These are phyloP conservation scores for Solanum arcanum DNA, from an alignment of 257 asterid species.

Conservation along the genomic window DNA sequence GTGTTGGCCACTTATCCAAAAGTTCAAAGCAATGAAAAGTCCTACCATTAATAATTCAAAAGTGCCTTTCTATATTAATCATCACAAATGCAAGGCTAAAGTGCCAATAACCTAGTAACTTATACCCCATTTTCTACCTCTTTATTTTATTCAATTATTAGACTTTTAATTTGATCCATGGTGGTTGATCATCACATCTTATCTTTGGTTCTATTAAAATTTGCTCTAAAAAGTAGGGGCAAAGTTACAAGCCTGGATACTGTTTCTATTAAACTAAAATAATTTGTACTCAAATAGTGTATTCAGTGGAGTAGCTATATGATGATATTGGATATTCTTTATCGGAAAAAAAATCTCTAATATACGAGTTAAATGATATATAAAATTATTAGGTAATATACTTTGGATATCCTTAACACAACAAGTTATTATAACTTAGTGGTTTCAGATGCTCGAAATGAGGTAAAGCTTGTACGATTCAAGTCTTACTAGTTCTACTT, in stretches of 20 bases:
- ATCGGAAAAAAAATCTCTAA: too few relatives aligned
- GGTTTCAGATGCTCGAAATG: too few relatives aligned
- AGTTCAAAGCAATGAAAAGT: not conserved
- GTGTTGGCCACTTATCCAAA: not conserved
- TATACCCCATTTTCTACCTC: not conserved
- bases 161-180: not conserved
- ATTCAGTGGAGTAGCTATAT: not conserved
- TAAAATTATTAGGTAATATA: too few relatives aligned
- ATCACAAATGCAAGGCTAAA: not conserved
- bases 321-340: not conserved
- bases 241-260: not conserved
- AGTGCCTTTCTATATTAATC: not conserved
- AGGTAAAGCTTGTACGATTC: too few relatives aligned
- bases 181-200: not conserved
- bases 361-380: too few relatives aligned
- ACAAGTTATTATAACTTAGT: too few relatives aligned
- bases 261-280: not conserved
- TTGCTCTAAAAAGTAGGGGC: not conserved
- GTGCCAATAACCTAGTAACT: not conserved
- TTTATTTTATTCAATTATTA: not conserved
- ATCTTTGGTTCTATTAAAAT: not conserved
- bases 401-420: too few relatives aligned
- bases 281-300: too few relatives aligned
- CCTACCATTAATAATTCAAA: not conserved
- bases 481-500: too few relatives aligned